These are phyloP conservation scores for Shiraia bambusicola DNA, from an alignment of 2,329 filamentous ascomycete species.

Conservation along the genomic window DNA sequence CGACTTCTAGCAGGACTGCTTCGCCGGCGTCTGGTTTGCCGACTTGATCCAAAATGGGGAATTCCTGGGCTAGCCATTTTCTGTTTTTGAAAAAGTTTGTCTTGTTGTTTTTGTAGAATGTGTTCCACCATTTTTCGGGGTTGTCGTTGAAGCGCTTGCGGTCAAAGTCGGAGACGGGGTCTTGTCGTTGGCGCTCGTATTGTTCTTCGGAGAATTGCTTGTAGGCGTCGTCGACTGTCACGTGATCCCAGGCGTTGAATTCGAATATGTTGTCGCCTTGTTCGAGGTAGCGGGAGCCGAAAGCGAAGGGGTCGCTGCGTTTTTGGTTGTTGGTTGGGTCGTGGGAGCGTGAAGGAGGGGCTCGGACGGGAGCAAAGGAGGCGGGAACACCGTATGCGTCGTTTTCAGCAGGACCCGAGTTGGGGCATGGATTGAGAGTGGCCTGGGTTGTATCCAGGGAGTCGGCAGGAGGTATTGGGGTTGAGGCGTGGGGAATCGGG, in stretches of 20 bases:
- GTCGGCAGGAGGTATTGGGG: conserved; percentile 15
- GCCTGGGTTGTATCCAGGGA: conserved; percentile 1
- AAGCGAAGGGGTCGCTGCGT: conserved; percentile 89
- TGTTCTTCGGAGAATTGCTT: conserved; percentile 82
- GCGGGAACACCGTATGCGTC: conserved; percentile 55
- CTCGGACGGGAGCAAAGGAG: conserved; percentile 48
- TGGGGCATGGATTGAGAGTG: neutral
- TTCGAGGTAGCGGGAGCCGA: conserved; percentile 83
- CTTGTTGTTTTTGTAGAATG: conserved; percentile 97
- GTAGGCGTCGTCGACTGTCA: conserved; percentile 87
- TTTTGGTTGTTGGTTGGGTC: conserved; percentile 76
- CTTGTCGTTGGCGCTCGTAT: conserved; percentile 78
- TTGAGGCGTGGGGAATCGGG: conserved; percentile 26
- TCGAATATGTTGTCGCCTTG: conserved; percentile 89
- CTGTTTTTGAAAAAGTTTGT: conserved; percentile 98
- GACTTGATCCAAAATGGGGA: conserved; percentile 79
- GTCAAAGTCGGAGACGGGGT: conserved; percentile 91
- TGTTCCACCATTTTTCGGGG: conserved; percentile 96
- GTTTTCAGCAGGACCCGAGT: conserved; percentile 25
- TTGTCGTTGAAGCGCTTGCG: conserved; percentile 86
- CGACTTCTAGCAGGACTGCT: conserved; percentile 79
- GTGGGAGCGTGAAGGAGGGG: conserved; percentile 63
- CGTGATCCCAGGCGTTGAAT: conserved; percentile 99
- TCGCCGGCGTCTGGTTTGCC: conserved; percentile 69
- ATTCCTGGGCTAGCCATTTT: conserved; percentile 96